These are phyloP conservation scores for Candida manassasensis DNA, from an alignment of 805 yeast genomes.

Conservation along the genomic window DNA sequence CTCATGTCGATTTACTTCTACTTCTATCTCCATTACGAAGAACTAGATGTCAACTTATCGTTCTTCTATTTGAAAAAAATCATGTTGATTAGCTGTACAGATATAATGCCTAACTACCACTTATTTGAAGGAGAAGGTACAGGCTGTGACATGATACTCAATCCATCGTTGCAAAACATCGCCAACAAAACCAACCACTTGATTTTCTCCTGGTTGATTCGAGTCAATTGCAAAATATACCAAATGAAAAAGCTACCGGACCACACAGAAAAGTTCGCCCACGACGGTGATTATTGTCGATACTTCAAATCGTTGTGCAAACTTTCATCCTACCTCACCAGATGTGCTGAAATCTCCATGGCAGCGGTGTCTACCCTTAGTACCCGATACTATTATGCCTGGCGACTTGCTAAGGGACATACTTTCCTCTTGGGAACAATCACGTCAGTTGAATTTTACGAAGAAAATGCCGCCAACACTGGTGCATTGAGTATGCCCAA, in stretches of 20 bases:
- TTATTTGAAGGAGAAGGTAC: constrained; percentile 20
- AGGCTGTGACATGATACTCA: constrained; percentile 31
- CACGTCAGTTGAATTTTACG: constrained; percentile 18
- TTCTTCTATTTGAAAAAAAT: constrained; percentile 30
- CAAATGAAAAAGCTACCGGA: constrained; percentile 16
- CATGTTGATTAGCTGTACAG: constrained; percentile 20
- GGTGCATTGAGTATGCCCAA: constrained; percentile 9
- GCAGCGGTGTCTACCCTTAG: constrained; percentile 43
- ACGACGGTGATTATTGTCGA: constrained; percentile 13
- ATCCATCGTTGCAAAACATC: constrained; percentile 28
- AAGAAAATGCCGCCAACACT: constrained; percentile 1
- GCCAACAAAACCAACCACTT: constrained; percentile 35
- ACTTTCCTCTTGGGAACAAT: constrained; percentile 33
- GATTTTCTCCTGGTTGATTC: constrained; percentile 16
- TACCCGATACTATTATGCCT: constrained; percentile 55
- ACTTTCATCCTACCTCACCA: constrained; percentile 19
- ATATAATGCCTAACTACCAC: constrained; percentile 29
- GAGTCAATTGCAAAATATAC: constrained; percentile 25
- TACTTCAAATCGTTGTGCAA: constrained; percentile 17
- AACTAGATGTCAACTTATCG: constrained; percentile 21
- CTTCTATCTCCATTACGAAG: constrained; percentile 37
- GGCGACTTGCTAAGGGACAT: constrained; percentile 59
- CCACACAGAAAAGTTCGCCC: constrained; percentile 16
- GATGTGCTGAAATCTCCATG: constrained; percentile 26
- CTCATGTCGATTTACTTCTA: constrained; percentile 20